A percentile compares a stretch with the other conserved stretches of the same genome.
Evolutionary conservation across 164 flowering plant genomes (phyloP).

Genomic region (Amborella trichopoda): DNA sequence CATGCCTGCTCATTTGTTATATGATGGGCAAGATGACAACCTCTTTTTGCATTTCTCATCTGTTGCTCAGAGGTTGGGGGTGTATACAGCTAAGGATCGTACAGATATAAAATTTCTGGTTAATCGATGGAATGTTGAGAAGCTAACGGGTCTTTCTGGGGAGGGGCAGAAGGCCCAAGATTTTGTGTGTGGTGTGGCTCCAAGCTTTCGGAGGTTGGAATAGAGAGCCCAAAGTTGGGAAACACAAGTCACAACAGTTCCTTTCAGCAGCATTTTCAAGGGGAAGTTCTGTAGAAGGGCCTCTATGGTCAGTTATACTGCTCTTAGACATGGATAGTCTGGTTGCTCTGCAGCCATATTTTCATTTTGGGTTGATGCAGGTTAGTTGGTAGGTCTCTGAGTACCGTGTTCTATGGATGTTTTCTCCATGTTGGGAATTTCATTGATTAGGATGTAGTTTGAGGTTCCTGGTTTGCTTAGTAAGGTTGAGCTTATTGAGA

Average conservation of each 20-base stretch:
- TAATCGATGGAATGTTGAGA: constrained; percentile 13
- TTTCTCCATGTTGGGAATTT: too few species aligned
- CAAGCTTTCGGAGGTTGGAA: constrained; percentile 7
- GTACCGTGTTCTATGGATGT: too few species aligned
- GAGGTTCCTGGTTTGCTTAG: too few species aligned
- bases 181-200: constrained; percentile 9
- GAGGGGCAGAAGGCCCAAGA: constrained; percentile 14
- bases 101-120: constrained; percentile 38
- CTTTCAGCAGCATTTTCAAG: constrained; percentile 18
- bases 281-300: constrained; percentile 34
- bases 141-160: constrained; percentile 9
- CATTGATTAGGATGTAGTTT: too few species aligned
- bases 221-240: constrained; percentile 5
- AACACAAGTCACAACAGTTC: constrained; percentile 6
- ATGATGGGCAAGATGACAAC: constrained; percentile 33
- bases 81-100: constrained; percentile 53
- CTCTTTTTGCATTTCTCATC: constrained; percentile 44
- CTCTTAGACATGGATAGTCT: too few species aligned
- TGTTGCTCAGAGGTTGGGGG: constrained; percentile 44
- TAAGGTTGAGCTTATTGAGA: too few species aligned
- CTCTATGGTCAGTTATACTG: too few species aligned
- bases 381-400: too few species aligned
- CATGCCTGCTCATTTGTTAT: constrained; percentile 57
- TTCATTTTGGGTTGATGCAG: too few species aligned
- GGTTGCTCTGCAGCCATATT: too few species aligned